phyloP scores from a whole-genome alignment of 148 eudicot species.

The Bassia scoparia region DNA sequence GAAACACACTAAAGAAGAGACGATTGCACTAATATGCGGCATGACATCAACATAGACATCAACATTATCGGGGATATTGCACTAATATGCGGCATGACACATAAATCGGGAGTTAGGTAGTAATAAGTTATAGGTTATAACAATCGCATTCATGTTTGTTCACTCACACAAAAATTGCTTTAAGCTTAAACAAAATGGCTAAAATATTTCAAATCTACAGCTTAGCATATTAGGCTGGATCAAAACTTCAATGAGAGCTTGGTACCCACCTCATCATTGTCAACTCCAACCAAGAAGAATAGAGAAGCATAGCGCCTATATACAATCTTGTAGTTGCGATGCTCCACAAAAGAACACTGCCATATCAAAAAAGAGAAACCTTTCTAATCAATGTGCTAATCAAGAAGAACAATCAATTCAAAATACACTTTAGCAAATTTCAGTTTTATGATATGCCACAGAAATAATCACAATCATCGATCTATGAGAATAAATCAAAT shows the following conservation, averaged over 20 bases:
- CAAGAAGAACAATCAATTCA: not conserved
- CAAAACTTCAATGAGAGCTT: not conserved
- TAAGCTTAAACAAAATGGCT: not conserved
- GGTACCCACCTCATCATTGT: constrained; percentile 89
- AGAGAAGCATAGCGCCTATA: constrained; percentile 96
- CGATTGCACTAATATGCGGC: not conserved
- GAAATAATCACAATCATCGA: not conserved
- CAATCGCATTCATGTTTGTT: constrained; percentile 1
- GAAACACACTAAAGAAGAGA: too few species aligned
- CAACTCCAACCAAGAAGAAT: constrained; percentile 97
- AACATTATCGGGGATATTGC: not conserved
- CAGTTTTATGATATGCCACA: not conserved
- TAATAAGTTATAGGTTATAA: not conserved
- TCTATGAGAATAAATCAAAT: not conserved
- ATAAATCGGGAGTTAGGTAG: not conserved
- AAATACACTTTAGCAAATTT: not conserved
- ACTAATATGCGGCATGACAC: not conserved
- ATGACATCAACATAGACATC: too few species aligned
- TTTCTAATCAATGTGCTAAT: constrained; percentile 1
- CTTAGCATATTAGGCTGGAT: not conserved
- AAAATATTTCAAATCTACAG: not conserved
- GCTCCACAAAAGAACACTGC: constrained; percentile 99
- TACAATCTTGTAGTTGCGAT: constrained; percentile 94
- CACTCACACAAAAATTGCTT: not conserved
- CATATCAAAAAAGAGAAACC: constrained; percentile 1